Evolutionary conservation across 805 yeast species (phyloP).

Genomic region (Pichia eremophila): DNA sequence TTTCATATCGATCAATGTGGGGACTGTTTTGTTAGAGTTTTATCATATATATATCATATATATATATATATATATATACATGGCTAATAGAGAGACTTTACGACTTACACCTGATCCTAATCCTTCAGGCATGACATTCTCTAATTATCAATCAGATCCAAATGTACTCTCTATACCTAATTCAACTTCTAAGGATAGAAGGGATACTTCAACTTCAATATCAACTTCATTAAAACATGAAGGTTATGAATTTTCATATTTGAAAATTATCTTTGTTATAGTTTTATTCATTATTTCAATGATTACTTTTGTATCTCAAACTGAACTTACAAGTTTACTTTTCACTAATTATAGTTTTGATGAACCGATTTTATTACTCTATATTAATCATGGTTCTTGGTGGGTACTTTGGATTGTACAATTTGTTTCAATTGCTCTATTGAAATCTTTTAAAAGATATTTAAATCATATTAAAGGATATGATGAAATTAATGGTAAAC

Average conservation of each 20-base stretch:
- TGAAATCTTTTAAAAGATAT: conserved; percentile 32
- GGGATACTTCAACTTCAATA: not conserved
- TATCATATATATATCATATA: too few species aligned
- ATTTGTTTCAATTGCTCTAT: conserved; percentile 37
- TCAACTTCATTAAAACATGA: not conserved
- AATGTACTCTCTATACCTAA: not conserved
- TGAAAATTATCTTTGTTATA: conserved; percentile 36
- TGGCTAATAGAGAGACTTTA: not conserved
- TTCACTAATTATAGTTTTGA: conserved; percentile 45
- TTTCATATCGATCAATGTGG: too few species aligned
- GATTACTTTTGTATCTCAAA: conserved; percentile 63
- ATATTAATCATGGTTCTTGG: conserved; percentile 75
- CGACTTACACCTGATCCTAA: not conserved
- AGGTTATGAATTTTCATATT: conserved; percentile 22
- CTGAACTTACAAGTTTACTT: conserved; percentile 68
- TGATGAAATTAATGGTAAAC: conserved; percentile 14
- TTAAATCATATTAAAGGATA: conserved; percentile 12
- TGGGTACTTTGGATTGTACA: conserved; percentile 65
- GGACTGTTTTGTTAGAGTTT: too few species aligned
- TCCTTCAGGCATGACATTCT: not conserved
- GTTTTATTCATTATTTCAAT: conserved; percentile 40
- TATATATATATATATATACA: too few species aligned
- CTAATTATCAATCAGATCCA: not conserved
- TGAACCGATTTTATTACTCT: conserved; percentile 61
- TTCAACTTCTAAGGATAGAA: not conserved